Evolutionary conservation across 306 rosid genomes (phyloP).

Genomic region (Luffa aegyptiaca): DNA sequence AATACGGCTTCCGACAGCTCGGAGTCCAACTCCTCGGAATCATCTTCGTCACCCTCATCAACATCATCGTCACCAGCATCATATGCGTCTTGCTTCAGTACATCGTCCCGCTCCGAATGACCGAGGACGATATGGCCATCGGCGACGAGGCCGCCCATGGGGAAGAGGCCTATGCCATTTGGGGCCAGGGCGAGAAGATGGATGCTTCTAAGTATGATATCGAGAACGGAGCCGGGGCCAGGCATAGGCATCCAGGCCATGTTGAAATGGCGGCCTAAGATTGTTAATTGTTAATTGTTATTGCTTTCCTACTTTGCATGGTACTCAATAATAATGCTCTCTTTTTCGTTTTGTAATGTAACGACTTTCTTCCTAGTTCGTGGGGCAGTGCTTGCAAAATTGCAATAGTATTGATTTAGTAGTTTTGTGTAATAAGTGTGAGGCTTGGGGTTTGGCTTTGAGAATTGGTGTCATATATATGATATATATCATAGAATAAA

Average conservation of each 20-base stretch:
- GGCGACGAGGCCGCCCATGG: slow-evolving; percentile 42
- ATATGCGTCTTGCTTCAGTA: slow-evolving; percentile 13
- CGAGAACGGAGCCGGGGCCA: neutral
- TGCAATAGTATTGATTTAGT: too few relatives aligned
- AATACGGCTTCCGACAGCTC: slow-evolving; percentile 20
- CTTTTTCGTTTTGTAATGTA: too few relatives aligned
- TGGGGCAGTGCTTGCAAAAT: neutral
- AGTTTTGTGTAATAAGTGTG: too few relatives aligned
- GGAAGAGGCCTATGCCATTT: slow-evolving; percentile 36
- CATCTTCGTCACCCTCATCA: slow-evolving; percentile 6
- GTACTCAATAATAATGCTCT: too few relatives aligned
- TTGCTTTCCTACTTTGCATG: too few relatives aligned
- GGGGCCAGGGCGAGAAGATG: slow-evolving; percentile 36
- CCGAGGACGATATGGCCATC: slow-evolving; percentile 29
- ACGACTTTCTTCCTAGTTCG: too few relatives aligned
- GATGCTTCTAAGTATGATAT: slow-evolving; percentile 3
- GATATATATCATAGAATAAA: too few relatives aligned
- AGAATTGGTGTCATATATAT: neutral
- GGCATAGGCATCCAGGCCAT: neutral
- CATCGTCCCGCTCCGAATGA: slow-evolving; percentile 31
- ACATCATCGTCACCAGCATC: slow-evolving; percentile 23
- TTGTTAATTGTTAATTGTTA: neutral
- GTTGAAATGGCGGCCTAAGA: slow-evolving; percentile 3
- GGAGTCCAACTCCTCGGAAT: slow-evolving; percentile 22
- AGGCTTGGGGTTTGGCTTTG: neutral